phyloP scores from a whole-genome alignment of 768 basidiomycete species.

The Asterophora lycoperdoides region DNA sequence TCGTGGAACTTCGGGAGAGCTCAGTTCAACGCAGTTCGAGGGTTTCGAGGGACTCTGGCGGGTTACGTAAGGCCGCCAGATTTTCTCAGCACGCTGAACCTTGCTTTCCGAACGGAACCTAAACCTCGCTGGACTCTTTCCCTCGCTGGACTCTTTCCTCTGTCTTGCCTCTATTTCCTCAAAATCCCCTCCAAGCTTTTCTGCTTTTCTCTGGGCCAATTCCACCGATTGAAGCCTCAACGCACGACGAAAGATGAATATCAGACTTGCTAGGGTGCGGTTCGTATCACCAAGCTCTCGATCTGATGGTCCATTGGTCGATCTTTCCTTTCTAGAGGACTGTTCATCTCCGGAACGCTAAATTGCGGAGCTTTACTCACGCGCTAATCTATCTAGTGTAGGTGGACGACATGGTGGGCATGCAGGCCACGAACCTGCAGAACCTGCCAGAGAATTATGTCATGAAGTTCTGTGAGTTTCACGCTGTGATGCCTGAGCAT shows the following conservation, averaged over 20 bases:
- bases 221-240: neutral
- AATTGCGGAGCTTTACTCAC: neutral
- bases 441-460: slow-evolving; percentile 92
- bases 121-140: no score
- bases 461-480: slow-evolving; percentile 66
- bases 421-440: slow-evolving; percentile 92
- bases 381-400: slow-evolving; percentile 26
- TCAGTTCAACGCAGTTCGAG: no score
- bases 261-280: slow-evolving; percentile 43
- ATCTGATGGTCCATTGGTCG: neutral
- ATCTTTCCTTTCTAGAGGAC: neutral
- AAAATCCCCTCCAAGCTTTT: neutral
- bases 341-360: neutral
- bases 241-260: slow-evolving; percentile 40
- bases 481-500: neutral
- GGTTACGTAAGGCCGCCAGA: no score
- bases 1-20: no score
- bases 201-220: neutral
- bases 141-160: no score
- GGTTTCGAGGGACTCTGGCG: no score
- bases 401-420: slow-evolving; percentile 85
- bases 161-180: no score
- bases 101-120: no score
- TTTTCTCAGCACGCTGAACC: no score
- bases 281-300: slow-evolving; percentile 10